These are phyloP conservation scores for Somion occarium DNA, from an alignment of 1,284 basidiomycete species.

Conservation along the genomic window DNA sequence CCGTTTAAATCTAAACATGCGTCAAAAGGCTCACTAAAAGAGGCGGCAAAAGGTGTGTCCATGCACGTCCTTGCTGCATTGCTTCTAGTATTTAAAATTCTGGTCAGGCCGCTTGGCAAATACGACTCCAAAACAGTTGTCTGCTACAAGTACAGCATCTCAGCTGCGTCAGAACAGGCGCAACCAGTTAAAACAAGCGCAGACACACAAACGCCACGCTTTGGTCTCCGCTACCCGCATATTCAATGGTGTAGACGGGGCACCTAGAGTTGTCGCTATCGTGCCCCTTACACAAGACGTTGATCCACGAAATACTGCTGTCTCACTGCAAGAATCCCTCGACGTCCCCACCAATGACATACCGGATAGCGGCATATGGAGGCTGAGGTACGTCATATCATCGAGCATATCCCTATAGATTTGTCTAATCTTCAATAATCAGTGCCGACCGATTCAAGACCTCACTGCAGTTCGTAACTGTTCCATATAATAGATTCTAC, in stretches of 20 bases:
- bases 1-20: conserved; percentile 87
- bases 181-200: conserved; percentile 77
- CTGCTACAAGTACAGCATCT: conserved; percentile 37
- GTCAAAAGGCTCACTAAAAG: conserved; percentile 77
- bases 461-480: conserved; percentile 79
- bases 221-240: conserved; percentile 69
- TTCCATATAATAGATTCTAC: conserved; percentile 71
- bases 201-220: conserved; percentile 66
- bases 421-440: conserved; percentile 5
- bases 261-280: conserved; percentile 76
- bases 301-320: conserved; percentile 45
- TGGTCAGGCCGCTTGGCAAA: conserved; percentile 49
- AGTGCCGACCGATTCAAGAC: conserved; percentile 88
- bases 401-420: conserved; percentile 10
- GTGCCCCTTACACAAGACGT: conserved; percentile 74
- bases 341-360: conserved; percentile 53
- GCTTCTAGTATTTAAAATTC: background rate
- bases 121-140: conserved; percentile 46
- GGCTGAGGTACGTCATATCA: conserved; percentile 49
- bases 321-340: conserved; percentile 61
- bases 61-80: background rate
- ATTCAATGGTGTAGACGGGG: conserved; percentile 74
- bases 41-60: conserved; percentile 71
- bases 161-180: conserved; percentile 67
- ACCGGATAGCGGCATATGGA: conserved; percentile 54